Base-by-base conservation (phyloP, 768 basidiomycete species). In the Rubroboletus satanas region DNA sequence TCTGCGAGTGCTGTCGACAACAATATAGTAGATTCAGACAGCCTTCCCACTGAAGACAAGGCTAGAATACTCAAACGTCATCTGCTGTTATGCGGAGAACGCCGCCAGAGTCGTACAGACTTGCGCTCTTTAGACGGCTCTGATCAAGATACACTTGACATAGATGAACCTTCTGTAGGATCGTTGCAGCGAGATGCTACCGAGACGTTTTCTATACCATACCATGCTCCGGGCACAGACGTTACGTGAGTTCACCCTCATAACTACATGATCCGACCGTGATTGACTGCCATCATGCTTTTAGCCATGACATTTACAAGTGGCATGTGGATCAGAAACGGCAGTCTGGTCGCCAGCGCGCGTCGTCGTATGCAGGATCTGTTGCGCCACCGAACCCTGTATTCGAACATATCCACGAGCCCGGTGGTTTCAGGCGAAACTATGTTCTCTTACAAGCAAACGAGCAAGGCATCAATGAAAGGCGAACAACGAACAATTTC, bases 361-460 rank as follows among this genome's bases (percentile, higher is more conserved):
- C 87, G n/a, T 79, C 82, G 36, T 92, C 90, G 0, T 90, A 82
- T 61, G 77, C 84, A 11, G 85, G 81, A 3, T 77, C 77, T 37
- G 73, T 76, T 11, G 65, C 71, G 0, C 74, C 79, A 5, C 76
- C 76, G 7, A 81, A 91, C 65, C 90, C 95, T 18, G 88, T 81
- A 3, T 90, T 97, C 53, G 88, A 94, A 63, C 92, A 95, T 62
- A 93, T 98, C 49, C 92, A 93, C 57, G 91, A 96, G 66, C 96
- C 95, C 0, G 95, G 95, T 52, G 95, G 94, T 1, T 97, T 98
- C 73, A 79, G 95, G 61, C 79, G 95, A 50, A 92, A 95, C 70
- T 97, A 92, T 69, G 77, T 98, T 8, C 74, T 87, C 31, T 71
- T 89, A 52, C 83, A 81, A 46, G 86, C 90, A 4, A 81, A 79